Percentiles rank a stretch among this genome's conserved stretches.
phyloP scores from a whole-genome alignment of 2,329 filamentous ascomycete genomes.

The Ophiognomonia clavigignenti-juglandacearum region DNA sequence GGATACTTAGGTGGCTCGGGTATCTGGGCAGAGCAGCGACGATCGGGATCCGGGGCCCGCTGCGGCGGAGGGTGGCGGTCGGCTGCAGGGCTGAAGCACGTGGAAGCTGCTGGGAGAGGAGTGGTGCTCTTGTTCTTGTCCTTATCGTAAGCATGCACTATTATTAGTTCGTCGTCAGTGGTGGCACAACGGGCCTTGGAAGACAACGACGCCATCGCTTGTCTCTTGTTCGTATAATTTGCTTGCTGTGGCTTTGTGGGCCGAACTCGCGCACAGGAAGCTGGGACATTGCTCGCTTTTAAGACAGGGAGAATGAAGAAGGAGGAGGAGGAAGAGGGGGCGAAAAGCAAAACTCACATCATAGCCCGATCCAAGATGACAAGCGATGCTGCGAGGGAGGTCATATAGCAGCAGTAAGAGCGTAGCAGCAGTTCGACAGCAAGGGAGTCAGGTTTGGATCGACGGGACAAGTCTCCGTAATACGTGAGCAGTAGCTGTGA shows the following conservation, averaged over 20 bases:
- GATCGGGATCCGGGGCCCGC: conserved; percentile 11
- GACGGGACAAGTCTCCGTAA: background rate
- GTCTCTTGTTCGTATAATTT: background rate
- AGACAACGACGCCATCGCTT: conserved; percentile 10
- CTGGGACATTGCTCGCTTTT: background rate
- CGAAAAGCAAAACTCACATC: conserved; percentile 5
- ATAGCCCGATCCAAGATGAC: background rate
- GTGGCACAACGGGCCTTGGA: background rate
- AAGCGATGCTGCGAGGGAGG: background rate
- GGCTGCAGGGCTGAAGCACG: conserved; percentile 10
- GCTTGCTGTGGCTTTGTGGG: no score
- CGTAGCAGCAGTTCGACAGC: background rate
- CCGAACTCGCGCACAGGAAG: background rate
- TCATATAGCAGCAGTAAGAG: background rate
- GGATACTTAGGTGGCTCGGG: conserved; percentile 7
- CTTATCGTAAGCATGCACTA: conserved; percentile 14
- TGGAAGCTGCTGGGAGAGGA: conserved; percentile 12
- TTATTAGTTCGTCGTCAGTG: conserved; percentile 1
- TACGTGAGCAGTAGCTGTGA: conserved; percentile 2
- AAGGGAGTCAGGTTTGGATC: conserved; percentile 4
- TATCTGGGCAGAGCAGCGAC: conserved; percentile 9
- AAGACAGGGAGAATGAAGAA: no score
- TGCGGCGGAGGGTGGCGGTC: conserved; percentile 9
- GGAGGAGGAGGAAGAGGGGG: background rate
- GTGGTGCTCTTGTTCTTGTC: no score